Evolutionary conservation across 1,139 yeast genomes (phyloP).

Genomic region (Taphrina wiesneri): DNA sequence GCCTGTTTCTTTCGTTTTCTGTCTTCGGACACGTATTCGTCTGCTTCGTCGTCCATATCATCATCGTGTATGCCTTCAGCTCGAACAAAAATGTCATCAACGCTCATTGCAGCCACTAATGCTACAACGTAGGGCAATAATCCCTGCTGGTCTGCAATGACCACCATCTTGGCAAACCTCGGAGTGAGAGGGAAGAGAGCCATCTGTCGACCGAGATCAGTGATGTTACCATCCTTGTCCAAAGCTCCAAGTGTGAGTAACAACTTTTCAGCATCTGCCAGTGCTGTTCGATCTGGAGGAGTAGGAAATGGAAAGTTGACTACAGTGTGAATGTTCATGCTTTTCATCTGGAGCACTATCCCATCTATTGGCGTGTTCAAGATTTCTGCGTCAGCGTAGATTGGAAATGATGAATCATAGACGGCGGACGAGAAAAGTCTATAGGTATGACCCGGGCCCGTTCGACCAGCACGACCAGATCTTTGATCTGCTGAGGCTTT

Average conservation of each 20-base stretch:
- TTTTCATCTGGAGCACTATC: constrained; percentile 88
- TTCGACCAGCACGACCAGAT: constrained; percentile 98
- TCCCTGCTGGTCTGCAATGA: constrained; percentile 74
- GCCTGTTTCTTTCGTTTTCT: constrained; percentile 54
- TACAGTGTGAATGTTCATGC: constrained; percentile 92
- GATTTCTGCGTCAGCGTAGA: constrained; percentile 86
- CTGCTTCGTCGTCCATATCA: constrained; percentile 41
- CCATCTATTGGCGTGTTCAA: constrained; percentile 95
- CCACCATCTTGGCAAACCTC: constrained; percentile 82
- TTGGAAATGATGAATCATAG: constrained; percentile 78
- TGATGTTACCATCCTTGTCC: constrained; percentile 56
- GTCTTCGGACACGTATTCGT: constrained; percentile 44
- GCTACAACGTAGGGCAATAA: constrained; percentile 88
- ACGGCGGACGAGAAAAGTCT: constrained; percentile 93
- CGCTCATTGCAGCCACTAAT: constrained; percentile 86
- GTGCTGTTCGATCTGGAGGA: constrained; percentile 68
- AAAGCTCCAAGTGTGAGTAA: constrained; percentile 79
- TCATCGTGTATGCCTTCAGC: constrained; percentile 40
- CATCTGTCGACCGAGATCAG: constrained; percentile 82
- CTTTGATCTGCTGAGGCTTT: constrained; percentile 96
- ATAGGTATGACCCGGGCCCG: constrained; percentile 98
- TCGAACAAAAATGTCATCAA: constrained; percentile 66
- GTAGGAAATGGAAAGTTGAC: constrained; percentile 96
- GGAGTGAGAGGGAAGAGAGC: constrained; percentile 91
- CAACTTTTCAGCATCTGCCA: constrained; percentile 66